Evolutionary conservation across 164 flowering plant species (phyloP), one percentile per base, ranked within the genome.

Genomic region (Nymphaea colorata): DNA sequence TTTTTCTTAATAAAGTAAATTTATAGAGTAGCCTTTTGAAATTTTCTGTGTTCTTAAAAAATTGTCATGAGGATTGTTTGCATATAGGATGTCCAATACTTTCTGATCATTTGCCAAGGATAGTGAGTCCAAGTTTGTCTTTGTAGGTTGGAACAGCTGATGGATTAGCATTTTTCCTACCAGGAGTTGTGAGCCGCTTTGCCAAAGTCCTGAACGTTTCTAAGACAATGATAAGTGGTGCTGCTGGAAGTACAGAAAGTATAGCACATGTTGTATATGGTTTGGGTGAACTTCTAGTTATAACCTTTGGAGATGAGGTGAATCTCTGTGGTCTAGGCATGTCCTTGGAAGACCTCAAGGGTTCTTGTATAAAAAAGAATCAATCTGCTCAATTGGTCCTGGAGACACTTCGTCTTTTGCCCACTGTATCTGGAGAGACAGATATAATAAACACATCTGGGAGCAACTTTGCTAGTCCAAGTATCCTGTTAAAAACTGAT

Each of bases 121-220:
- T 47, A 16, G 7, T 43, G 16, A 25, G 45, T 6, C 55, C 12
- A 12, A 47, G 12, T 57, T 8, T 65, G 47, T 43, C 6, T 44
- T 70, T 60, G 77, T 83, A 91, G 98, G 92, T 91, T 83, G 99
- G 96, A 18, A 75, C 79, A 70, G 87, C 96, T 73, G 96, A 94
- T 82, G 91, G 90, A 53, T 72, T 94, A 73, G 96, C 93, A 63
- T 94, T 91, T 80, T 94, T 91, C 78, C 78, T 91, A 76, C 99
- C 99, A 62, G 99, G 98, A 64, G 92, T 92, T 72, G 93, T 91
- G 47, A 90, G 96, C 79, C 89, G 87, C 71, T 79, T 90, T 73
- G 84, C 84, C 64, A 91, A 91, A 84, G 87, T 87, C 67, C 75
- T 94, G 79, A 85, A 86, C 65, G 75, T 82, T 53, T 78, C 98